These are phyloP conservation scores for Penicillium sclerotigenum DNA, from an alignment of 2,329 filamentous ascomycete genomes.

Conservation along the genomic window DNA sequence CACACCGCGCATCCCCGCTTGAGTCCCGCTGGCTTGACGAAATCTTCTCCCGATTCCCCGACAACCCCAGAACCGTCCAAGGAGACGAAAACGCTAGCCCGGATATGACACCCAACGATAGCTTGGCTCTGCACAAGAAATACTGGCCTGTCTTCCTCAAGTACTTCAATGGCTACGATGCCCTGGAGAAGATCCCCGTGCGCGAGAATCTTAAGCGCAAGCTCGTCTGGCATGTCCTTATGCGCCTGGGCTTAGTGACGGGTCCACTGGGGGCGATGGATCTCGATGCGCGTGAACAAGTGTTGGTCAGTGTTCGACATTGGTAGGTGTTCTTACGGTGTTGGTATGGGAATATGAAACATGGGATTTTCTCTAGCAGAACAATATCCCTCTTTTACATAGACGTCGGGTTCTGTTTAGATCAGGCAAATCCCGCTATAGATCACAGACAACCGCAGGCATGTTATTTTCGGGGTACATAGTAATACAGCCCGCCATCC, in stretches of 20 bases:
- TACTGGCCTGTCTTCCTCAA: constrained; percentile 73
- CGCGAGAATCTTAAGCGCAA: constrained; percentile 84
- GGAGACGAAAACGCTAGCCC: constrained; percentile 10
- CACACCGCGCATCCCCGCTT: constrained; percentile 71
- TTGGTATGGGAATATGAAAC: background rate
- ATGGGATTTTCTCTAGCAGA: background rate
- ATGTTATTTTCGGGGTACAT: background rate
- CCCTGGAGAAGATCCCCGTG: constrained; percentile 82
- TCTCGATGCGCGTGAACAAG: constrained; percentile 36
- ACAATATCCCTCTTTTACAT: constrained; percentile 4
- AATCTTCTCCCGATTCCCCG: constrained; percentile 42
- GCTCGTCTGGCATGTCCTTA: constrained; percentile 52
- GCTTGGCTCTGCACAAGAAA: constrained; percentile 48
- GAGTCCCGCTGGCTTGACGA: constrained; percentile 68
- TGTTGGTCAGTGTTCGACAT: constrained; percentile 63
- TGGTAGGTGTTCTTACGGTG: constrained; percentile 51
- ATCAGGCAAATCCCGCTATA: background rate
- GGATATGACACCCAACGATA: constrained; percentile 22
- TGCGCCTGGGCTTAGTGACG: constrained; percentile 65
- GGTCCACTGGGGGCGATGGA: constrained; percentile 37
- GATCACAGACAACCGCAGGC: constrained; percentile 2
- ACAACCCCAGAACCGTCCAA: constrained; percentile 14
- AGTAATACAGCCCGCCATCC: constrained; percentile 13
- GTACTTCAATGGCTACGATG: constrained; percentile 82
- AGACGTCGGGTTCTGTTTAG: background rate